Base-by-base conservation (phyloP, 2,329 filamentous ascomycete genomes). In the Colletotrichum costaricense region DNA sequence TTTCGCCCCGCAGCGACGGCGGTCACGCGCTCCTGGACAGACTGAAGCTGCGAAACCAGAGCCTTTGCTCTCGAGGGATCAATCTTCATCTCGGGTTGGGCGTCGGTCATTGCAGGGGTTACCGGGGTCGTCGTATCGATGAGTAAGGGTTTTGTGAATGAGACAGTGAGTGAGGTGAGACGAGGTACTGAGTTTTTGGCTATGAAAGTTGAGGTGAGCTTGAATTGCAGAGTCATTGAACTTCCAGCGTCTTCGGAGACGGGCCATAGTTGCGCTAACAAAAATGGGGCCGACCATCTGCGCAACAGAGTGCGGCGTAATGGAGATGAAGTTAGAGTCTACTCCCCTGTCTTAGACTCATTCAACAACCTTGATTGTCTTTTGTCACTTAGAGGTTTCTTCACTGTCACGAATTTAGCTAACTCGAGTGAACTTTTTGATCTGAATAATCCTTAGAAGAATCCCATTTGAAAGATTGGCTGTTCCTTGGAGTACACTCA, bases 1-100 rank as follows among this genome's bases (percentile, higher is more conserved):
- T 87, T 85, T 74, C 88, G 85, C 69, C 88, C 88, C 24, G 85
- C 84, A 24, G 88, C 86, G 57, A 87, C 88, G 52, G 88, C 83
- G 38, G 86, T 80, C 73, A 94, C 84, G 56, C 90, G 89, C 60
- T 89, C 85, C 63, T 86, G 88, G 67, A 94, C 91, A 56, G 86
- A 82, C 76, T 87, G 83, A 74, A 95, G 85, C 79, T 93, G 92
- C 33, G 90, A 86, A 75, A 90, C 81, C 72, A 95, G 90, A 69
- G 86, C 85, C 72, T 89, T 86, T 57, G 92, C 91, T 81, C 93
- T 89, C 66, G 87, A 80, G 0, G 90, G 86, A 76, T 92, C 87
- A 75, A 93, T 84, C 78, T 89, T 90, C 90, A 93, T 93, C 72
- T 88, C 85, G 22, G 74, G 52, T 42, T 70, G 63, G 59, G 67